Conservation (phyloP, 192 early-diverging fungal genomes). For the Jimgerdemannia flammicorona region DNA sequence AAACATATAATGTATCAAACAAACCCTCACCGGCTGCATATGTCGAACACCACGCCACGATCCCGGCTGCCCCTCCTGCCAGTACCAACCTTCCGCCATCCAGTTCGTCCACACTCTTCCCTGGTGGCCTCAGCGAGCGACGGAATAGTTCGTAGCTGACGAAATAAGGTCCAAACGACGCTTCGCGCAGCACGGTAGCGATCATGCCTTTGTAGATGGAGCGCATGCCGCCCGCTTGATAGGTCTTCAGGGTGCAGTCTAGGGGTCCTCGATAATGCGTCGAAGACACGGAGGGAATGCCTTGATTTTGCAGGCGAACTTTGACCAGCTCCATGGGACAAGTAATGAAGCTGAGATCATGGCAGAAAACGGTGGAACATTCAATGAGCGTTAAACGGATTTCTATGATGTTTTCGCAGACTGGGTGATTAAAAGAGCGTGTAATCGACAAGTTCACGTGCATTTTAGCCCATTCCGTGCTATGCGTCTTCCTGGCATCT, state of each 20-base stretch:
- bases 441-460: no score
- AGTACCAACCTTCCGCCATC: slow-evolving; percentile 39
- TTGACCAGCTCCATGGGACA: slow-evolving; percentile 59
- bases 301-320: slow-evolving; percentile 51
- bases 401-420: no score
- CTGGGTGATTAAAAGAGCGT: no score
- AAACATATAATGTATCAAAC: neutral
- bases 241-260: slow-evolving; percentile 45
- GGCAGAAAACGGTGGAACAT: neutral
- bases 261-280: slow-evolving; percentile 29
- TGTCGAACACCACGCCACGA: slow-evolving; percentile 51
- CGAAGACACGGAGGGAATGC: slow-evolving; percentile 2
- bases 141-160: slow-evolving; percentile 47
- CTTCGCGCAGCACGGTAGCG: slow-evolving; percentile 46
- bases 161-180: slow-evolving; percentile 56
- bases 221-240: slow-evolving; percentile 41
- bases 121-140: slow-evolving; percentile 21
- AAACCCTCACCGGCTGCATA: slow-evolving; percentile 47
- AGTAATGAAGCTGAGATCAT: slow-evolving; percentile 44
- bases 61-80: slow-evolving; percentile 55
- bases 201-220: slow-evolving; percentile 48
- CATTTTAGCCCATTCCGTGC: no score
- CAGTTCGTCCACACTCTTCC: slow-evolving; percentile 24
- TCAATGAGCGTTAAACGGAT: neutral
- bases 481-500: no score